Evolutionary conservation across 2,329 filamentous ascomycete species (phyloP).

Genomic region (Pezicula radicicola): DNA sequence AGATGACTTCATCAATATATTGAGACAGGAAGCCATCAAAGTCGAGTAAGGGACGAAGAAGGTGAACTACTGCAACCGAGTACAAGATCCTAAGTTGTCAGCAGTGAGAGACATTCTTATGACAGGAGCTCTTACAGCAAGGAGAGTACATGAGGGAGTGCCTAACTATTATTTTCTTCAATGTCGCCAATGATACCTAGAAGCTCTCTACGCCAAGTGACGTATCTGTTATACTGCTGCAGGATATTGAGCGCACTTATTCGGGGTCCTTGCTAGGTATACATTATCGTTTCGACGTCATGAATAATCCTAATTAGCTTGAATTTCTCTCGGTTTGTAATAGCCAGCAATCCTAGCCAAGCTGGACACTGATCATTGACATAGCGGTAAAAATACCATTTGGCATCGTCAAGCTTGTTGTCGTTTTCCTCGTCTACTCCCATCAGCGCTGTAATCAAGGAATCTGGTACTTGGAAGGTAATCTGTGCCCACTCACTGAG

Average conservation of each 20-base stretch:
- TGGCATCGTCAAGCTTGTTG: constrained; percentile 11
- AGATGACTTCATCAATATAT: constrained; percentile 22
- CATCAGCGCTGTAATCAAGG: constrained; percentile 4
- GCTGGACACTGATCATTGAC: constrained; percentile 12
- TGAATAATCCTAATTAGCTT: constrained; percentile 25
- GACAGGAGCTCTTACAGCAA: constrained; percentile 25
- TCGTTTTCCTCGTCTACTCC: constrained; percentile 15
- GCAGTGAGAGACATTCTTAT: neutral
- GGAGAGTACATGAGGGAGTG: constrained; percentile 29
- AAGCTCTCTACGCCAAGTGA: constrained; percentile 23
- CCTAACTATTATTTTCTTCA: constrained; percentile 14
- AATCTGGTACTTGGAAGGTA: constrained; percentile 24
- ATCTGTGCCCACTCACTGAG: constrained; percentile 30
- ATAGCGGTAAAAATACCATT: constrained; percentile 24
- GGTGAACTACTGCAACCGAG: constrained; percentile 22
- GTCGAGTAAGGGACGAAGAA: constrained; percentile 28
- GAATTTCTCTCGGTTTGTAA: constrained; percentile 26
- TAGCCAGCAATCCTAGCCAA: constrained; percentile 21
- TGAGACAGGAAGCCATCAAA: constrained; percentile 19
- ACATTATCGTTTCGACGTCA: constrained; percentile 22
- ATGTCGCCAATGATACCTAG: constrained; percentile 19
- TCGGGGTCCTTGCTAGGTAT: constrained; percentile 7
- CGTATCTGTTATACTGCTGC: constrained; percentile 22
- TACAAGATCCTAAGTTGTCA: constrained; percentile 28
- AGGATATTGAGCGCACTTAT: constrained; percentile 20